Conservation (phyloP, 2,329 filamentous ascomycete genomes). For the Sporothrix variecibatus region DNA sequence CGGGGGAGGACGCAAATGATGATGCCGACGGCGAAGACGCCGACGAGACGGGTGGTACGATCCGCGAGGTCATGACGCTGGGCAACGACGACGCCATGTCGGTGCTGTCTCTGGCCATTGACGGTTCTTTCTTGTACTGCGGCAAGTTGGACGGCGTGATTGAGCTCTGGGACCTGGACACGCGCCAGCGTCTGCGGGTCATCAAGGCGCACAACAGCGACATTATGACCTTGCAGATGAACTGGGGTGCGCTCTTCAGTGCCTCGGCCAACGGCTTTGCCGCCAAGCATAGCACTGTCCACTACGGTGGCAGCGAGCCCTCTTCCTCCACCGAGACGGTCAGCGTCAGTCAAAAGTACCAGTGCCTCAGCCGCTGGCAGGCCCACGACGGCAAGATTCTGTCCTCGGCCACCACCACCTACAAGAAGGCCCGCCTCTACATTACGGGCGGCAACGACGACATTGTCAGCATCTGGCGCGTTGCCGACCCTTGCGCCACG, state of each 20-base stretch:
- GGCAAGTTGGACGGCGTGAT: conserved; percentile 85
- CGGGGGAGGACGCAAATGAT: conserved; percentile 44
- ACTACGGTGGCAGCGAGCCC: conserved; percentile 51
- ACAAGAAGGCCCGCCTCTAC: conserved; percentile 75
- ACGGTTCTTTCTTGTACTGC: conserved; percentile 90
- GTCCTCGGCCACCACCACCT: conserved; percentile 73
- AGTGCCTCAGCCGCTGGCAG: conserved; percentile 40
- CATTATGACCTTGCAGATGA: conserved; percentile 82
- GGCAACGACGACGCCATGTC: conserved; percentile 64
- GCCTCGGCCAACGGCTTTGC: conserved; percentile 87
- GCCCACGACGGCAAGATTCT: conserved; percentile 87
- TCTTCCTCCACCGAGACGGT: conserved; percentile 49
- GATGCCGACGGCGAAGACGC: conserved; percentile 45
- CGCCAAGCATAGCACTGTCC: conserved; percentile 69
- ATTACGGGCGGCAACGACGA: conserved; percentile 94
- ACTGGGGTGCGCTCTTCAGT: conserved; percentile 82
- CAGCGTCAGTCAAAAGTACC: conserved; percentile 61
- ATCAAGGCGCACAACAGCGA: conserved; percentile 80
- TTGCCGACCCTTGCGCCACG: conserved; percentile 50
- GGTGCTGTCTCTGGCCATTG: conserved; percentile 76
- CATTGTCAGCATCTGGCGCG: conserved; percentile 84
- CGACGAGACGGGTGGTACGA: conserved; percentile 59
- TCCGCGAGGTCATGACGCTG: conserved; percentile 68
- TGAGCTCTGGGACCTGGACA: conserved; percentile 96
- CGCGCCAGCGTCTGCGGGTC: conserved; percentile 82